phyloP scores from a whole-genome alignment of 768 basidiomycete genomes.

The Termitomyces sp. region DNA sequence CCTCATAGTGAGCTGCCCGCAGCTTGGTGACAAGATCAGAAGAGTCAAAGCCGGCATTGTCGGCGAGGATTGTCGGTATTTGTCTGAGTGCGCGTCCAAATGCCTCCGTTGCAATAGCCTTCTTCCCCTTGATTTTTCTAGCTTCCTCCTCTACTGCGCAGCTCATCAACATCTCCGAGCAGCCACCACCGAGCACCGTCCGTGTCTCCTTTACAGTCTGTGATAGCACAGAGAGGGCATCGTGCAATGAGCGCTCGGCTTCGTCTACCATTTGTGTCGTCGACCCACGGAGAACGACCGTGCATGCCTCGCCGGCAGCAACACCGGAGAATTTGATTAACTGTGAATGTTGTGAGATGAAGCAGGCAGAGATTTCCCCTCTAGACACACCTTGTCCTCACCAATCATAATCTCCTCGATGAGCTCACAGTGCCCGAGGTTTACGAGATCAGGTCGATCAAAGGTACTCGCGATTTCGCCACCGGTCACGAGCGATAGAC shows the following conservation, averaged over 20 bases:
- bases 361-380: not conserved
- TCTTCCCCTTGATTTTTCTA: conserved; percentile 85
- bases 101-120: conserved; percentile 91
- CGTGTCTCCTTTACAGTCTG: conserved; percentile 98
- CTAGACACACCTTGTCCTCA: conserved; percentile 81
- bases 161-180: conserved; percentile 98
- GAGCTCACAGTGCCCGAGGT: conserved; percentile 87
- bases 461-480: conserved; percentile 98
- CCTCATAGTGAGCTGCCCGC: conserved; percentile 92
- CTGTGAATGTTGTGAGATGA: conserved; percentile 34
- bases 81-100: conserved; percentile 87
- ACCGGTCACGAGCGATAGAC: conserved; percentile 92
- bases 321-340: conserved; percentile 99
- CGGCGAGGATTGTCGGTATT: conserved; percentile 95
- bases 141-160: conserved; percentile 90
- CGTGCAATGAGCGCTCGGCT: conserved; percentile 95
- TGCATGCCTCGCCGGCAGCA: conserved; percentile 96
- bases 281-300: conserved; percentile 94
- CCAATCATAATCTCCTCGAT: conserved; percentile 99
- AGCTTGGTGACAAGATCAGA: conserved; percentile 88
- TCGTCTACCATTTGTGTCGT: conserved; percentile 99
- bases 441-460: conserved; percentile 87
- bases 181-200: conserved; percentile 92
- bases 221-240: conserved; percentile 94
- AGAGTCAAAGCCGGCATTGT: conserved; percentile 98